A percentile compares a stretch with the other conserved stretches of the same genome.
phyloP scores from a whole-genome alignment of 768 basidiomycete species.

The Lactifluus pinguis region DNA sequence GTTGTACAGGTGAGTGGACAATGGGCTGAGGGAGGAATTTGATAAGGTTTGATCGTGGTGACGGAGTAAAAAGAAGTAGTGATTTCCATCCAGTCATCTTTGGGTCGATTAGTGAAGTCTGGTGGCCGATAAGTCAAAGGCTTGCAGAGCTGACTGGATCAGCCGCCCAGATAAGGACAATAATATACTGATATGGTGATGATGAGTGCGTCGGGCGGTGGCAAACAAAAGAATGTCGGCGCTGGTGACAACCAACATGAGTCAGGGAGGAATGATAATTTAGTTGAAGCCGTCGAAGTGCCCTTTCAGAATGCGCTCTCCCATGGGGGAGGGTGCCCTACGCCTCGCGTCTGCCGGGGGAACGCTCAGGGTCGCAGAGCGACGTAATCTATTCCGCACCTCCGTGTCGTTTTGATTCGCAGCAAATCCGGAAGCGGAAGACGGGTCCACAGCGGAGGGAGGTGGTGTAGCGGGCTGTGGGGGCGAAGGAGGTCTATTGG shows the following conservation, averaged over 20 bases:
- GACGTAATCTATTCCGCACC: constrained; percentile 31
- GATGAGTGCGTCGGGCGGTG: not conserved
- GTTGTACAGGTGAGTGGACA: not conserved
- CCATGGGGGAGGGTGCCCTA: constrained; percentile 77
- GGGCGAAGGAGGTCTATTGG: constrained; percentile 11
- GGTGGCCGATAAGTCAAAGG: not conserved
- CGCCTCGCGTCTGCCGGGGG: constrained; percentile 38
- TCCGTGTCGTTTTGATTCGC: constrained; percentile 1
- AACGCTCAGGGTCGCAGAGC: constrained; percentile 51
- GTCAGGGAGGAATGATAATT: not conserved
- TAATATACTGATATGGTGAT: not conserved
- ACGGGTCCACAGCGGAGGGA: constrained; percentile 9
- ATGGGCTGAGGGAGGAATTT: not conserved
- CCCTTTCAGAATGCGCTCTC: constrained; percentile 83
- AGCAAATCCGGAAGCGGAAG: not conserved
- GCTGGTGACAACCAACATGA: not conserved
- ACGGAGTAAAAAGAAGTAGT: not conserved
- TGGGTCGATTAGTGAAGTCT: not conserved
- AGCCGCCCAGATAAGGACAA: not conserved
- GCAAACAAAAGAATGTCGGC: not conserved
- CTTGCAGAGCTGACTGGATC: not conserved
- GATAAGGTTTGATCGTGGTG: not conserved
- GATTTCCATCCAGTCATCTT: constrained; percentile 9
- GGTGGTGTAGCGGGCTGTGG: constrained; percentile 13
- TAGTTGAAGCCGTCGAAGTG: constrained; percentile 87